Conservation (phyloP, 345 rosid species). For the Turnera subulata region DNA sequence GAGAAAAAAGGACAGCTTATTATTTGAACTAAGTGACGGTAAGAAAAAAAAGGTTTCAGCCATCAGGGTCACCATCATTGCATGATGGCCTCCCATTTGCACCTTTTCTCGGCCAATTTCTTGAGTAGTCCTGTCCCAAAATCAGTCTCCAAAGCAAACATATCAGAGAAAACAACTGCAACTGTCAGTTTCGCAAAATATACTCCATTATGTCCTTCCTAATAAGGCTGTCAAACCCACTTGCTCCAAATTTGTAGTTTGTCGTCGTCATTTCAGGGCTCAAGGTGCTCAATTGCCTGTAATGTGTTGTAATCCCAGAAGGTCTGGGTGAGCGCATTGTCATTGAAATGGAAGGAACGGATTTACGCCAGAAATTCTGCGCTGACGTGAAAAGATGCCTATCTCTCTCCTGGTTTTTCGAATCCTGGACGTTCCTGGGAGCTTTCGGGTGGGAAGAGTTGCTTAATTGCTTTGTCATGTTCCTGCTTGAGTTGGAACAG, state of each 20-base stretch:
- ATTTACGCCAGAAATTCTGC: conserved; percentile 38
- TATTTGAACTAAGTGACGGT: neutral
- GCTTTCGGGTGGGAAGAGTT: conserved; percentile 38
- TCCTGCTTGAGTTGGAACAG: conserved; percentile 26
- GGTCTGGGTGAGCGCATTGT: conserved; percentile 57
- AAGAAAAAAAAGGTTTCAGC: neutral
- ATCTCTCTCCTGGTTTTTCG: conserved; percentile 43
- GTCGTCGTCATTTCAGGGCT: conserved; percentile 24
- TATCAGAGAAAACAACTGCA: neutral
- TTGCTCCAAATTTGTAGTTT: conserved; percentile 20
- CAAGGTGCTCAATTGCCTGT: conserved; percentile 40
- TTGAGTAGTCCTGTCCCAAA: neutral
- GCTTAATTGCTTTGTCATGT: conserved; percentile 35
- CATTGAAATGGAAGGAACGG: conserved; percentile 56
- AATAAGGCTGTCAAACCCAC: conserved; percentile 39
- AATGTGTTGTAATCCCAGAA: conserved; percentile 48
- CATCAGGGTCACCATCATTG: neutral
- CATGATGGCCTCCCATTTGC: neutral
- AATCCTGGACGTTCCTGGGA: conserved; percentile 28
- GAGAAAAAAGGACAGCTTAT: neutral
- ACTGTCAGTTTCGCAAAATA: conserved; percentile 38
- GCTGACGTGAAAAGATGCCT: conserved; percentile 53
- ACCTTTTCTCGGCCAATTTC: too few relatives aligned
- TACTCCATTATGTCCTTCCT: conserved; percentile 77
- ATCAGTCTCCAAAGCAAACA: neutral